Evolutionary conservation across 2,329 filamentous ascomycete genomes (phyloP), one percentile per base, ranked within the genome.

Genomic region (Nemania serpens): DNA sequence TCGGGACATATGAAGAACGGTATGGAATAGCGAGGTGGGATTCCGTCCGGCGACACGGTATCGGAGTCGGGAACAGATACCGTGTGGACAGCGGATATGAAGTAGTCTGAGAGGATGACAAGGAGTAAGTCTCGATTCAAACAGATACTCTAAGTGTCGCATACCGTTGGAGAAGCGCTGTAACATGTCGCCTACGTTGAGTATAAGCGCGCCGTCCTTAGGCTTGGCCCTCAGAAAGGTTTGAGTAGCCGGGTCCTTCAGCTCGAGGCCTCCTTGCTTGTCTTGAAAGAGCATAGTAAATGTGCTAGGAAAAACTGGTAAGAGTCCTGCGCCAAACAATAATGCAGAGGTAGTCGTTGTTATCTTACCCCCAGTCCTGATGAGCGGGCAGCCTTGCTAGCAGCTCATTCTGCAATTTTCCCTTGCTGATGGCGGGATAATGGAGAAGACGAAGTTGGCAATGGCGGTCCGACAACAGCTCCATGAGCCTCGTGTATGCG

Each of bases 281-380:
- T 85, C 82, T 66, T 86, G 83, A 65, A 84, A 84, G 6, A 85
- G 71, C 59, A 86, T 65, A 0, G 83, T 86, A 25, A 85, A 76
- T 5, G 78, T 76, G 29, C 76, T 68, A 45, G 29, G 29, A 5
- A 34, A 15, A 15, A 15, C 10, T 9, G 5, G 51, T 54, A 5
- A 55, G 52, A 29, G 15, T 25, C 10, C 6, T 36, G 37, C 17
- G 46, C 9, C 7, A 58, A 55, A 33, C 33, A 55, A 17, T 41
- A 1, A n/a, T 22, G 15, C 36, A 49, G 42, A 46, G 37, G 17
- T 15, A 15, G 13, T 20, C 70, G 15, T n/a, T 12, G 13, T 1
- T 63, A 63, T 5, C 65, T 63, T 66, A 76, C 61, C 76, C 80
- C 78, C 82, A 85, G 65, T 85, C 83, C 2, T 78, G 82, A 70